A percentile compares a stretch with the other conserved stretches of the same genome.
Evolutionary conservation across 306 rosid genomes (phyloP).

Genomic region (Trifolium repens): DNA sequence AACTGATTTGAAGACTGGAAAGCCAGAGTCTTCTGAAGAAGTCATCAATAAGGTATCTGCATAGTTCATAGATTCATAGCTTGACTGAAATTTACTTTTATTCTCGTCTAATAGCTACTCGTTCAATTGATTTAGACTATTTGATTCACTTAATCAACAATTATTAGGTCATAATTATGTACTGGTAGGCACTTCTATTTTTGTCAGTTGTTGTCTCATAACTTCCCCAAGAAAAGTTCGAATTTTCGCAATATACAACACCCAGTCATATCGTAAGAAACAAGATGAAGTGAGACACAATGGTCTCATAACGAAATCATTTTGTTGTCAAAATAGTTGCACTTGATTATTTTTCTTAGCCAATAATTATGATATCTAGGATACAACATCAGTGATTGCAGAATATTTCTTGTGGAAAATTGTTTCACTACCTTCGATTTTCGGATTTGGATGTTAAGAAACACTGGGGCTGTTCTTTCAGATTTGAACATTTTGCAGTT

Average conservation of each 20-base stretch:
- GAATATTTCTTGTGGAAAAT: conserved; percentile 28
- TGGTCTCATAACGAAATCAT: conserved; percentile 6
- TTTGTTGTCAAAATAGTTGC: conserved; percentile 14
- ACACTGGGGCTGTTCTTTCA: conserved; percentile 32
- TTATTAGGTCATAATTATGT: conserved; percentile 29
- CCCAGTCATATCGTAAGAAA: background rate
- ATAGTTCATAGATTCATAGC: conserved; percentile 13
- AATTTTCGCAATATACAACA: conserved; percentile 16
- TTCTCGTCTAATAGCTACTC: conserved; percentile 20
- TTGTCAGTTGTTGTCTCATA: conserved; percentile 27
- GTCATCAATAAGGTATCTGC: conserved; percentile 46
- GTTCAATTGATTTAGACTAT: conserved; percentile 18
- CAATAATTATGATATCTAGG: background rate
- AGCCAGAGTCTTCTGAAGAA: conserved; percentile 59
- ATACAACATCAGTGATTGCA: background rate
- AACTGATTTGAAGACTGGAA: conserved; percentile 46
- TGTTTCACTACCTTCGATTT: conserved; percentile 25
- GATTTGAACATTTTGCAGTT: conserved; percentile 18
- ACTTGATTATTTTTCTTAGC: conserved; percentile 5
- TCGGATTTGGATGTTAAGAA: conserved; percentile 18
- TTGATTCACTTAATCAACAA: conserved; percentile 21
- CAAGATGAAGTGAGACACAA: conserved; percentile 24
- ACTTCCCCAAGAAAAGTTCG: background rate
- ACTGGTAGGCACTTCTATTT: conserved; percentile 4
- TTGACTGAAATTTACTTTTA: conserved; percentile 26